These are phyloP conservation scores for Taiwanofungus camphoratus DNA, from an alignment of 1,284 basidiomycete genomes.

Conservation along the genomic window DNA sequence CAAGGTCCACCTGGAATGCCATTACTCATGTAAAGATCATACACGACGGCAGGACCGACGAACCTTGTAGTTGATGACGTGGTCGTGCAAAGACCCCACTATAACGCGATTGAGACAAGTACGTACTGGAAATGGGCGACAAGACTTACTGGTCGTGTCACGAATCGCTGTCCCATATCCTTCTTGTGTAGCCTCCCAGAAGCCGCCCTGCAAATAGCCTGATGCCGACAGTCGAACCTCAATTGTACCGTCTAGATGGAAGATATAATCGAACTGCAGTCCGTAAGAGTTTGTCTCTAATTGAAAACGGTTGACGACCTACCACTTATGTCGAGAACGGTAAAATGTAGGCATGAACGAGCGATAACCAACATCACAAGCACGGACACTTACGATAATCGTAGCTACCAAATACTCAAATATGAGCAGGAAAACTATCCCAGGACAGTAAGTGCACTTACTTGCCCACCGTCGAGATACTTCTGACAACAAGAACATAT, in stretches of 20 bases:
- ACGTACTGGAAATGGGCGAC: neutral
- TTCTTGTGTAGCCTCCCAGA: slow-evolving; percentile 45
- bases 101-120: slow-evolving; percentile 1
- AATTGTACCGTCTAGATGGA: slow-evolving; percentile 61
- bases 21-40: slow-evolving; percentile 4
- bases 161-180: slow-evolving; percentile 52
- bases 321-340: no score
- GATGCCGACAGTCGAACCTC: slow-evolving; percentile 62
- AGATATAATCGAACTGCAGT: slow-evolving; percentile 55
- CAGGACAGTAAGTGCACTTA: no score
- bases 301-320: slow-evolving; percentile 7
- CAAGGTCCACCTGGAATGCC: slow-evolving; percentile 49
- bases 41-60: neutral
- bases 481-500: slow-evolving; percentile 51
- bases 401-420: no score
- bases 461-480: slow-evolving; percentile 58
- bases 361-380: no score
- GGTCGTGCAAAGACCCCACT: slow-evolving; percentile 69
- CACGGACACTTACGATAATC: slow-evolving; percentile 53
- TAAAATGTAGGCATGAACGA: no score
- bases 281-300: neutral
- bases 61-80: slow-evolving; percentile 61
- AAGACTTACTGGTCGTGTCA: slow-evolving; percentile 43
- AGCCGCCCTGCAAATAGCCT: slow-evolving; percentile 62
- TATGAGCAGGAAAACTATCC: no score